Base-by-base conservation (phyloP, 495 filamentous ascomycete species). In the Polyplosphaeria fusca region DNA sequence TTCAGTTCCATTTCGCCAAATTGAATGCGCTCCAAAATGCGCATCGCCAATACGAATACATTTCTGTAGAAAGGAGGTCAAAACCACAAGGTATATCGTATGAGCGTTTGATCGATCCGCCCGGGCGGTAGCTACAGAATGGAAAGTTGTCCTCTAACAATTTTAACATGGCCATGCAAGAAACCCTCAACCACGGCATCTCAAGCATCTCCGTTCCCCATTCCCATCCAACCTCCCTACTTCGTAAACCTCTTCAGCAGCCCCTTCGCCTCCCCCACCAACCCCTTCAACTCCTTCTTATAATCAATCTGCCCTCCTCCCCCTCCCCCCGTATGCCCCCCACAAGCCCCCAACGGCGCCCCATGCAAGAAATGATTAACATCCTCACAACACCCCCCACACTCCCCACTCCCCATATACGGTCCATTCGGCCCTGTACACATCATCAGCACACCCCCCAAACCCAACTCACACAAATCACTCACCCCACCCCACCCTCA, bases 361-460 rank as follows among this genome's bases (percentile, higher is more conserved):
- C 53, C 53, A 41, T 47, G n/a, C 27, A 56, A 39, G 39, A 55
- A 55, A 12, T 50, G 39, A 27, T 44, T 41, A 12, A 55, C 42
- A 18, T 61, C 45, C 22, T 30, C 26, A 38, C 44, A 35, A 30
- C 50, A 50, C 22, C 16, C 42, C 42, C 58, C 52, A 55, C 50
- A 55, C 35, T 50, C 43, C 19, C 58, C 58, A 4, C 44, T 50
- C 37, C 58, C 58, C 51, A 61, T 61, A 44, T 42, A 46, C 43
- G 58, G 58, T 9, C 58, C 58, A 3, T 27, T 5, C 1, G 22
- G 16, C 1, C 43, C 40, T 52, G 51, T 55, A 50, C 30, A 45
- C 43, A 71, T 63, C 35, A 63, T 60, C 58, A 68, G 64, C 47
- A 63, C 59, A 25, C 69, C 60, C 43, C 60, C 67, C 35, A 58